phyloP scores from a whole-genome alignment of 2,329 filamentous ascomycete species.

The Ophiostoma piceae region DNA sequence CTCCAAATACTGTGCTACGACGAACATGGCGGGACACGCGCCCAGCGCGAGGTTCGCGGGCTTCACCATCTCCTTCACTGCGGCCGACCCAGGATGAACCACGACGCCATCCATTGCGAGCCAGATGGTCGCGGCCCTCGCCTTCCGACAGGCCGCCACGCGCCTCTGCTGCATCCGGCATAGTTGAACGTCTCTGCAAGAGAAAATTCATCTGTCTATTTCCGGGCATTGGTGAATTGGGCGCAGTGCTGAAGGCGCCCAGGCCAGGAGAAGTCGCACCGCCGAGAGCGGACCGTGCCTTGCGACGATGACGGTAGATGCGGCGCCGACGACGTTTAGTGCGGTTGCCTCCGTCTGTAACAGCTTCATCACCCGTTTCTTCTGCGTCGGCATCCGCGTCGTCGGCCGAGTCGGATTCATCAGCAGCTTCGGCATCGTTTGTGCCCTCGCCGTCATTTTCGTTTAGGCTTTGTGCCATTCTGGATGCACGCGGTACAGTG shows the following conservation, averaged over 20 bases:
- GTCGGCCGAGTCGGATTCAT: constrained; percentile 50
- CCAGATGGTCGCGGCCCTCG: constrained; percentile 60
- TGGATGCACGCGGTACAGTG: constrained; percentile 39
- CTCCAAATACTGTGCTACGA: constrained; percentile 60
- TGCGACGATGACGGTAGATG: constrained; percentile 44
- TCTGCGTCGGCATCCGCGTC: constrained; percentile 63
- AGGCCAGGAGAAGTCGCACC: constrained; percentile 50
- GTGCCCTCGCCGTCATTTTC: constrained; percentile 42
- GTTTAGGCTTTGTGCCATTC: constrained; percentile 29
- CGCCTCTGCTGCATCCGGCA: constrained; percentile 54
- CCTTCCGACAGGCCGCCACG: constrained; percentile 68
- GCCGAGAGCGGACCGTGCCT: constrained; percentile 34
- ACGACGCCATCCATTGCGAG: constrained; percentile 52
- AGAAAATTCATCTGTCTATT: constrained; percentile 49
- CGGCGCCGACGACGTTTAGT: constrained; percentile 58
- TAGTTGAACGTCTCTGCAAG: constrained; percentile 60
- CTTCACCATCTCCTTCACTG: constrained; percentile 46
- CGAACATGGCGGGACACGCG: constrained; percentile 59
- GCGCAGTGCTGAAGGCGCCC: constrained; percentile 36
- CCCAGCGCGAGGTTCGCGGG: constrained; percentile 43
- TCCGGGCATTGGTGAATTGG: constrained; percentile 40
- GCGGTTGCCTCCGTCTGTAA: constrained; percentile 42
- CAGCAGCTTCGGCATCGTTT: not conserved
- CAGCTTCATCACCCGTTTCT: constrained; percentile 76
- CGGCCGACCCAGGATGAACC: constrained; percentile 54